phyloP scores from a whole-genome alignment of 2,329 filamentous ascomycete species.

The Mycosphaerelloides madeirae region DNA sequence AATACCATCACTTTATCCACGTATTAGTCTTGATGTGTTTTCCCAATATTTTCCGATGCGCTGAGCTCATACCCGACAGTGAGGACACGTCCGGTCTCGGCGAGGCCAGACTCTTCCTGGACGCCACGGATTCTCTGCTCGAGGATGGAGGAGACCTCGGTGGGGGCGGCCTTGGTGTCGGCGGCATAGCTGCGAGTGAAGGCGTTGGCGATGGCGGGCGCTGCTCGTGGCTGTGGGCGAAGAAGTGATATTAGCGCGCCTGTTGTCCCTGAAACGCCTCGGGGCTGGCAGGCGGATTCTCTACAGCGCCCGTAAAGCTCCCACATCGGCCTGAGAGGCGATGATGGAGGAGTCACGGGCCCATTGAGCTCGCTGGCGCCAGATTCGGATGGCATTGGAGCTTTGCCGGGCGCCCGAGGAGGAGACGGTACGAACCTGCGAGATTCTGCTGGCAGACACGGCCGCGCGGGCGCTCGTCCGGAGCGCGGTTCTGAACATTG shows the following conservation, averaged over 20 bases:
- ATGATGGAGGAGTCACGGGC: conserved; percentile 35
- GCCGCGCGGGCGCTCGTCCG: conserved; percentile 93
- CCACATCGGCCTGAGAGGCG: conserved; percentile 21
- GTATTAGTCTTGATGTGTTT: conserved; percentile 9
- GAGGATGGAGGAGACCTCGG: conserved; percentile 98
- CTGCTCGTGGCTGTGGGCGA: conserved; percentile 70
- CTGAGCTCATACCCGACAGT: conserved; percentile 82
- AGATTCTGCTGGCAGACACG: conserved; percentile 85
- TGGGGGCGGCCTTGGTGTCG: conserved; percentile 91
- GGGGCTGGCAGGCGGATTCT: conserved; percentile 18
- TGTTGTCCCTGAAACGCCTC: conserved; percentile 31
- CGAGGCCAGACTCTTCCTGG: conserved; percentile 90
- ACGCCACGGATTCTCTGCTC: conserved; percentile 99
- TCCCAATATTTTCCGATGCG: not conserved
- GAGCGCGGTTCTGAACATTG: conserved; percentile 96
- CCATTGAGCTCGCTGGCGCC: conserved; percentile 22
- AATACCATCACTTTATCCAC: conserved; percentile 85
- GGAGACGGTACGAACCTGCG: conserved; percentile 70
- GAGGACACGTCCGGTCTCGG: conserved; percentile 97
- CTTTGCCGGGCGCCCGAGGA: conserved; percentile 38
- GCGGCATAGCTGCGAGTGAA: conserved; percentile 76
- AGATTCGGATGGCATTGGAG: conserved; percentile 38
- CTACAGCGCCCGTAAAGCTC: conserved; percentile 37
- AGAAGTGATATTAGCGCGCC: conserved; percentile 49
- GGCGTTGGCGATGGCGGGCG: conserved; percentile 70